These are phyloP conservation scores for Fragilaria radians DNA, from an alignment of 108 stramenopile species.

Conservation along the genomic window DNA sequence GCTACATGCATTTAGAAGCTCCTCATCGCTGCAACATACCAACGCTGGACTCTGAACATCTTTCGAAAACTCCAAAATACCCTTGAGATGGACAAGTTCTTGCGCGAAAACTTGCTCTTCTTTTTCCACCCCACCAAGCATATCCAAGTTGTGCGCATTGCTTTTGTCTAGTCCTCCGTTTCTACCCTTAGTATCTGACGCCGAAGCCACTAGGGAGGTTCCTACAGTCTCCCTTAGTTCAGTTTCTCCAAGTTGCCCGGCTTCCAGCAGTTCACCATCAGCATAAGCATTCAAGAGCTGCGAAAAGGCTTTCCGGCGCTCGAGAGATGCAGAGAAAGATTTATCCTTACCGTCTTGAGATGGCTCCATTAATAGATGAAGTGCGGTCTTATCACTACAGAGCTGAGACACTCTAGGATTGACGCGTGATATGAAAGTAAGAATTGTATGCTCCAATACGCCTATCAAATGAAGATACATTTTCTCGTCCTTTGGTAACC, in stretches of 20 bases:
- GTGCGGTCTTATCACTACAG: conserved; percentile 58
- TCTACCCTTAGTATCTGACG: conserved; percentile 46
- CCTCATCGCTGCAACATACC: conserved; percentile 62
- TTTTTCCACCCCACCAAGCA: conserved; percentile 46
- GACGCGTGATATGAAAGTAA: conserved; percentile 84
- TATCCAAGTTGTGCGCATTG: conserved; percentile 20
- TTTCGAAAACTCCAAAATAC: conserved; percentile 57
- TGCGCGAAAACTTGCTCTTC: conserved; percentile 42
- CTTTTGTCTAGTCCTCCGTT: conserved; percentile 15
- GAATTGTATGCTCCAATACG: conserved; percentile 76
- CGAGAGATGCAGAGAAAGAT: conserved; percentile 48
- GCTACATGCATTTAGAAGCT: conserved; percentile 66
- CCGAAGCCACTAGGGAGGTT: conserved; percentile 27
- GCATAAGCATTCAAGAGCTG: conserved; percentile 61
- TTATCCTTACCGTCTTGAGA: conserved; percentile 6
- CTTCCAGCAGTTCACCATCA: conserved; percentile 56
- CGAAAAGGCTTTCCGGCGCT: conserved; percentile 60
- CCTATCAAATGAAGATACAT: conserved; percentile 80
- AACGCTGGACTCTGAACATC: conserved; percentile 36
- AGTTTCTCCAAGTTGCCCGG: neutral
- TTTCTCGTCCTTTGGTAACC: conserved; percentile 74
- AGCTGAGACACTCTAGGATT: conserved; percentile 63
- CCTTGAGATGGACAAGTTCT: conserved; percentile 52
- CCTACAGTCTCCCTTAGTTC: conserved; percentile 2
- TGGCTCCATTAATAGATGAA: conserved; percentile 41